Percentiles rank a stretch among this genome's conserved stretches.
These are phyloP conservation scores for Alternaria alternata DNA, from an alignment of 2,329 filamentous ascomycete species.

Conservation along the genomic window DNA sequence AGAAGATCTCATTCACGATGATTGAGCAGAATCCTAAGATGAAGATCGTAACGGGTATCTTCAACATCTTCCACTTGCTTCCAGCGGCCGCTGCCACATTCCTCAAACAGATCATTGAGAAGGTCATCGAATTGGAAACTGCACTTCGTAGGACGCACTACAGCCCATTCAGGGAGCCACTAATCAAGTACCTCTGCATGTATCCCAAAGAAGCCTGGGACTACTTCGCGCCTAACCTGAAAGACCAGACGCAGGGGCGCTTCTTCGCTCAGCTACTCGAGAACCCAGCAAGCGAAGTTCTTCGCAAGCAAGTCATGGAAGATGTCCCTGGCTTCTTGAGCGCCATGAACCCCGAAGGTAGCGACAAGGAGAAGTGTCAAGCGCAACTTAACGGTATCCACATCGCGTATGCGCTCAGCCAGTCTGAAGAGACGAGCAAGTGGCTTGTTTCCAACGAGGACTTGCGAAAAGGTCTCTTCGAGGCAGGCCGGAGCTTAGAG, in stretches of 20 bases:
- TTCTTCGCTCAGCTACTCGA: conserved; percentile 88
- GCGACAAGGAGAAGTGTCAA: conserved; percentile 73
- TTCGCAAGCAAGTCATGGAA: conserved; percentile 77
- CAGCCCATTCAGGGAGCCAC: conserved; percentile 88
- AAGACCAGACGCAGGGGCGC: conserved; percentile 86
- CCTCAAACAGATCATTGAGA: conserved; percentile 87
- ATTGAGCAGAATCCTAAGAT: conserved; percentile 93
- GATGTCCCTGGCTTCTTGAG: conserved; percentile 77
- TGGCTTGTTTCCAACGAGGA: conserved; percentile 70
- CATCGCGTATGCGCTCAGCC: conserved; percentile 79
- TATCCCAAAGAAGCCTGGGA: conserved; percentile 89
- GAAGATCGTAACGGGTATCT: conserved; percentile 92
- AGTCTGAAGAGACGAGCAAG: conserved; percentile 67
- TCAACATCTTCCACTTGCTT: conserved; percentile 97
- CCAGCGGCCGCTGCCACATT: conserved; percentile 90
- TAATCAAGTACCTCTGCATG: conserved; percentile 92
- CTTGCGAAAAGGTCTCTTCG: conserved; percentile 66
- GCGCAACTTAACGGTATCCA: conserved; percentile 89
- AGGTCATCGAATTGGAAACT: conserved; percentile 87
- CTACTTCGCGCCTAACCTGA: conserved; percentile 79
- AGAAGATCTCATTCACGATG: conserved; percentile 92
- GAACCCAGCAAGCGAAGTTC: conserved; percentile 74
- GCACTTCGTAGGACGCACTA: conserved; percentile 85
- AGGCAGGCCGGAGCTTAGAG: conserved; percentile 80
- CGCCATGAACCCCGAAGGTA: conserved; percentile 69